These are phyloP conservation scores for Symbiotaphrina buchneri DNA, from an alignment of 495 filamentous ascomycete species.

Conservation along the genomic window DNA sequence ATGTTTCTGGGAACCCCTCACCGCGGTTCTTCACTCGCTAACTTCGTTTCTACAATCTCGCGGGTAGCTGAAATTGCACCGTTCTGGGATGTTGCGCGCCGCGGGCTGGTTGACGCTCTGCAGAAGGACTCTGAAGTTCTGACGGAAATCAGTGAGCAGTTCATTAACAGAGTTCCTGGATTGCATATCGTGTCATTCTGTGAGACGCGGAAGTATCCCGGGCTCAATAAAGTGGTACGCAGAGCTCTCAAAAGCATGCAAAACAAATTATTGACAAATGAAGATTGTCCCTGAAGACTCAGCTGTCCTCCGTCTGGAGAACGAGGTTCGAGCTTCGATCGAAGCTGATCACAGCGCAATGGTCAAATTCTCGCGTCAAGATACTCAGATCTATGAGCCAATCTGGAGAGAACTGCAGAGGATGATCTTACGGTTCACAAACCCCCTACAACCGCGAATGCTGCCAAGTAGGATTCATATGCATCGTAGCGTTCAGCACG, in stretches of 20 bases:
- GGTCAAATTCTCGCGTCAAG: slow-evolving; percentile 1
- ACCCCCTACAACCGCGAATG: too few species aligned
- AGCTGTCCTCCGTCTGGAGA: slow-evolving; percentile 1
- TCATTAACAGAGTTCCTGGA: slow-evolving; percentile 2
- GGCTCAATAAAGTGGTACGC: slow-evolving; percentile 1
- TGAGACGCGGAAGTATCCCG: slow-evolving; percentile 3
- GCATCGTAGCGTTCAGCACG: too few species aligned
- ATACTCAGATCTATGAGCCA: slow-evolving; percentile 1
- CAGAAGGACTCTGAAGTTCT: slow-evolving; percentile 1
- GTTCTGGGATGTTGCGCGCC: too few species aligned
- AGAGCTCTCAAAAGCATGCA: too few species aligned
- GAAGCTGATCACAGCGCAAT: slow-evolving; percentile 3
- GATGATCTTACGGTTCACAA: too few species aligned
- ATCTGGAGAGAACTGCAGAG: slow-evolving; percentile 2
- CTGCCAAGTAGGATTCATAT: too few species aligned
- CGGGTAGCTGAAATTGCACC: not conserved
- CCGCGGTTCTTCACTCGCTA: slow-evolving; percentile 48
- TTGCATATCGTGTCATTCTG: slow-evolving; percentile 3
- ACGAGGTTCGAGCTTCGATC: slow-evolving; percentile 2
- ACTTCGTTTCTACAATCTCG: slow-evolving; percentile 1
- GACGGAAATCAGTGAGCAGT: slow-evolving; percentile 4
- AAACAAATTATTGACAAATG: slow-evolving; percentile 1
- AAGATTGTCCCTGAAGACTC: slow-evolving; percentile 5
- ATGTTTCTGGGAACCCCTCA: slow-evolving; percentile 77
- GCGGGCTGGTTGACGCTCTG: slow-evolving; percentile 1